phyloP scores from a whole-genome alignment of 768 basidiomycete species.

The Collybiopsis confluens region DNA sequence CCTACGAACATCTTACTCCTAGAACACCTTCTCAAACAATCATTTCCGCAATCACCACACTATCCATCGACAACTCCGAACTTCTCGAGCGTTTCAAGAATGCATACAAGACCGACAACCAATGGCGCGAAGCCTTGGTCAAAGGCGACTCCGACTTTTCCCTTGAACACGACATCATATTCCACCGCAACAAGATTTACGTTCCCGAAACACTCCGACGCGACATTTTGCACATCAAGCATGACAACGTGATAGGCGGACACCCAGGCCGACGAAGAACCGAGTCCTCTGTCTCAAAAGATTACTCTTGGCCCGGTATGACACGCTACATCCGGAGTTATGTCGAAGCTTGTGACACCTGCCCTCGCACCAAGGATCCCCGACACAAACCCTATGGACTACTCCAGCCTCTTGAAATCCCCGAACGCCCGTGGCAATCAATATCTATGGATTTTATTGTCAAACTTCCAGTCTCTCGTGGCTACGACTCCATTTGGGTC shows the following conservation, averaged over 20 bases:
- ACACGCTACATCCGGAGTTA: conserved; percentile 14
- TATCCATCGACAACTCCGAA: too few relatives aligned
- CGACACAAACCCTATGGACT: conserved; percentile 33
- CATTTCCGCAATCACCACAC: conserved; percentile 10
- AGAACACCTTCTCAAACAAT: background rate
- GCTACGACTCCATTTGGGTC: conserved; percentile 32
- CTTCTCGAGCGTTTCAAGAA: conserved; percentile 16
- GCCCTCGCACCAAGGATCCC: conserved; percentile 25
- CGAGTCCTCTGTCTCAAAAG: conserved; percentile 20
- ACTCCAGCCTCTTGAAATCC: conserved; percentile 31
- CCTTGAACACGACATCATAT: conserved; percentile 18
- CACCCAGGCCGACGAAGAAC: conserved; percentile 37
- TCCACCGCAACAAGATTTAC: conserved; percentile 22
- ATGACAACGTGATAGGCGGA: conserved; percentile 33
- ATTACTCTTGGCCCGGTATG: conserved; percentile 39
- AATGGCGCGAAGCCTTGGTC: conserved; percentile 20
- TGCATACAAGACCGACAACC: conserved; percentile 7
- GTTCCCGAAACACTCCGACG: conserved; percentile 27
- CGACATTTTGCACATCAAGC: conserved; percentile 25
- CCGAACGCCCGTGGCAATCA: conserved; percentile 29
- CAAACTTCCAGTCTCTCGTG: conserved; percentile 33
- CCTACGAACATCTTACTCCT: conserved; percentile 5
- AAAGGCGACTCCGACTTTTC: too few relatives aligned
- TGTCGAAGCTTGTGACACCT: conserved; percentile 30
- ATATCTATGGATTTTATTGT: conserved; percentile 41